A percentile compares a stretch with the other conserved stretches of the same genome.
phyloP scores from a whole-genome alignment of 139 green algal genomes.

The Chlorella ohadii region DNA sequence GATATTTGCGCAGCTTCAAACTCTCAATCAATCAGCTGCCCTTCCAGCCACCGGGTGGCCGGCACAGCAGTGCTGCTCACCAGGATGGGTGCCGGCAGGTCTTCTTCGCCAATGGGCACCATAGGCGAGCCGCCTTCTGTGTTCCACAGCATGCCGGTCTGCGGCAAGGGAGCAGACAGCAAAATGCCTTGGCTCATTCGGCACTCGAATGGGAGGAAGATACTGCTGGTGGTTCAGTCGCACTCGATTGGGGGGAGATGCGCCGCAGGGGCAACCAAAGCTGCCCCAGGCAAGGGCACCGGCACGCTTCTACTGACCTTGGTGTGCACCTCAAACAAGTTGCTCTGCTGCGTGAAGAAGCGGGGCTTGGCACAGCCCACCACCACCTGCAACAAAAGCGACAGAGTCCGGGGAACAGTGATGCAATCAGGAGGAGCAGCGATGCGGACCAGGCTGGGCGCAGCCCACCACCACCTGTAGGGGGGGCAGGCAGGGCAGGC shows the following conservation, averaged over 20 bases:
- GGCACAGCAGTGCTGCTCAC: background rate
- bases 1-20: too few relatives aligned
- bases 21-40: background rate
- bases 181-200: too few relatives aligned
- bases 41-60: background rate
- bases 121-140: conserved; percentile 90
- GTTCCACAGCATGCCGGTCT: conserved; percentile 80
- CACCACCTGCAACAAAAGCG: conserved; percentile 65
- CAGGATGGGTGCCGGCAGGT: conserved; percentile 61
- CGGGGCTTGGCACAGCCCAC: conserved; percentile 84
- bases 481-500: background rate
- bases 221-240: too few relatives aligned
- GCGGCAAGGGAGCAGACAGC: background rate
- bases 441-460: too few relatives aligned
- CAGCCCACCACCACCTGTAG: conserved; percentile 75
- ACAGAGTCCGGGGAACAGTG: too few relatives aligned
- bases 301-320: background rate
- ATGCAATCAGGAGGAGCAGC: too few relatives aligned
- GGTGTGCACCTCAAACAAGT: conserved; percentile 76
- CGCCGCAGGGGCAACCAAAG: too few relatives aligned
- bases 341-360: conserved; percentile 76
- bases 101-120: conserved; percentile 81
- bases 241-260: too few relatives aligned
- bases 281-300: too few relatives aligned
- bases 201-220: too few relatives aligned